Evolutionary conservation across 805 yeast species (phyloP).

Genomic region (Suhomyces sp.): DNA sequence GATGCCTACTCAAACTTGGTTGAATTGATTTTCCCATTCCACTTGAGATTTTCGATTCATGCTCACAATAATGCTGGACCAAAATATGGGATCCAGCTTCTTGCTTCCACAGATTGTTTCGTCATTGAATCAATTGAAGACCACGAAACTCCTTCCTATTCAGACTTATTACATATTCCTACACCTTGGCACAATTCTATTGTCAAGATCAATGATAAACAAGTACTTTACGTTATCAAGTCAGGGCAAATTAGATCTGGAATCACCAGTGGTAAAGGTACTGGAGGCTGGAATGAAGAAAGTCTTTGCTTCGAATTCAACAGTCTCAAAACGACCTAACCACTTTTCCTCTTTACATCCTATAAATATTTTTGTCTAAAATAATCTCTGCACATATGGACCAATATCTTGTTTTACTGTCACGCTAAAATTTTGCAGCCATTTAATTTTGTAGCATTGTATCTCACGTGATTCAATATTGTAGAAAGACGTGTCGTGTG

Average conservation of each 20-base stretch:
- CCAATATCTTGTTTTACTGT: neutral
- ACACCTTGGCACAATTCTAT: slow-evolving; percentile 66
- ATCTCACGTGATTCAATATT: neutral
- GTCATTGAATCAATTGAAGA: slow-evolving; percentile 46
- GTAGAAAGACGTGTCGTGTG: neutral
- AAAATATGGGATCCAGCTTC: slow-evolving; percentile 53
- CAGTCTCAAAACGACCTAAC: slow-evolving; percentile 1
- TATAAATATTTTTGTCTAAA: neutral
- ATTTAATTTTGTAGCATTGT: neutral
- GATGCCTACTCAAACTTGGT: slow-evolving; percentile 65
- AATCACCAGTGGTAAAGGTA: slow-evolving; percentile 11
- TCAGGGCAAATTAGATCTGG: slow-evolving; percentile 11
- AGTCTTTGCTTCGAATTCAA: slow-evolving; percentile 9
- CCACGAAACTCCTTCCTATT: slow-evolving; percentile 38
- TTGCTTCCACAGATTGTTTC: slow-evolving; percentile 40
- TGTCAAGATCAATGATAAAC: slow-evolving; percentile 38
- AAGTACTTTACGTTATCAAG: slow-evolving; percentile 22
- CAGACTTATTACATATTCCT: slow-evolving; percentile 58
- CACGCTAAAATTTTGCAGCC: neutral
- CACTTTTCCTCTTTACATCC: neutral
- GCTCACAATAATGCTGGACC: slow-evolving; percentile 61
- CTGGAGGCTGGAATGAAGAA: slow-evolving; percentile 23
- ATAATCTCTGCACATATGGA: neutral
- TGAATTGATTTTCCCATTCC: slow-evolving; percentile 57
- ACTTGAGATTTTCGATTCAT: slow-evolving; percentile 57